A percentile compares a stretch with the other conserved stretches of the same genome.
These are phyloP conservation scores for Umbelopsis ramanniana DNA, from an alignment of 192 early-diverging fungal genomes.

Conservation along the genomic window DNA sequence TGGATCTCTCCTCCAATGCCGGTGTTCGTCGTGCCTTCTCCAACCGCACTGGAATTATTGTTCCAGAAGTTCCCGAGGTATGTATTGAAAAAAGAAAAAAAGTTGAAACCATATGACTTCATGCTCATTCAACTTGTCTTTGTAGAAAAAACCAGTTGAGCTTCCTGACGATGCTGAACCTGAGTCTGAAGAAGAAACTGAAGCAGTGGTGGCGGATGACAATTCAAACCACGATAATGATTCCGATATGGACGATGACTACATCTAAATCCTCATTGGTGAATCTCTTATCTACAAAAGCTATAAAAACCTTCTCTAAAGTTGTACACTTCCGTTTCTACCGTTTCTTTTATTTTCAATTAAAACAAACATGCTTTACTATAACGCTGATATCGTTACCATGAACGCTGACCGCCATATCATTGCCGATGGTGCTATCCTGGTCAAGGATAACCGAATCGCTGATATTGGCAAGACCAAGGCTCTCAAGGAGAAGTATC, in stretches of 20 bases:
- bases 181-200: slow-evolving; percentile 29
- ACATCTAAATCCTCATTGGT: neutral
- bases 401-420: slow-evolving; percentile 32
- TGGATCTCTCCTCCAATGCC: slow-evolving; percentile 92
- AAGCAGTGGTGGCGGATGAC: slow-evolving; percentile 25
- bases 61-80: neutral
- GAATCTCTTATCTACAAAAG: slow-evolving; percentile 2
- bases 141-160: slow-evolving; percentile 16
- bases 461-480: slow-evolving; percentile 28
- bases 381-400: slow-evolving; percentile 28
- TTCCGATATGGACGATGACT: slow-evolving; percentile 23
- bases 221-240: slow-evolving; percentile 26
- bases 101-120: too few species aligned
- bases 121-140: slow-evolving; percentile 12
- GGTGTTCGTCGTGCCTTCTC: slow-evolving; percentile 74
- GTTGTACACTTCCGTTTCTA: neutral
- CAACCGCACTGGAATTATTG: slow-evolving; percentile 31
- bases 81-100: neutral
- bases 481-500: slow-evolving; percentile 24
- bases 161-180: slow-evolving; percentile 24
- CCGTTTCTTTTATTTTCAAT: slow-evolving; percentile 19
- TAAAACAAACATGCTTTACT: slow-evolving; percentile 22
- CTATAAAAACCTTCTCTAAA: neutral
- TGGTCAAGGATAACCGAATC: slow-evolving; percentile 22
- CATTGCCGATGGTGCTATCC: slow-evolving; percentile 26